Base-by-base conservation (phyloP, 768 basidiomycete species). In the Tubosaeta sp. region DNA sequence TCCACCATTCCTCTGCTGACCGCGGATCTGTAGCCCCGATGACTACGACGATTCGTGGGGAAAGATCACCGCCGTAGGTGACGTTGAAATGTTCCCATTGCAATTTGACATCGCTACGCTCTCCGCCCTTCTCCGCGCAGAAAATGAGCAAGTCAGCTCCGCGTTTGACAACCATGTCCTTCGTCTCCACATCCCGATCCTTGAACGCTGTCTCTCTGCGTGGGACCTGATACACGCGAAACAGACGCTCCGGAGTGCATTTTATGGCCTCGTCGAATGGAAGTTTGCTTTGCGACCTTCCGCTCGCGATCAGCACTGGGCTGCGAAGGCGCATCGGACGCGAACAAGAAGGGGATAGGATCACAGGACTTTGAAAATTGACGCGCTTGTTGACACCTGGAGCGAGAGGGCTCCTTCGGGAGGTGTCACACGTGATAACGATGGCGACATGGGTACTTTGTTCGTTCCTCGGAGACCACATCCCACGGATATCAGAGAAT, bases 1-100 rank as follows among this genome's bases (percentile, higher is more conserved):
- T 47, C 57, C 64, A 64, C 64, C 61, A 66, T 39, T 61, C 43
- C 25, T 53, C 49, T 27, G 59, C 64, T 7, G 65, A 58, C 25
- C 3, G 11, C 29, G 59, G 59, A 22, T 61, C 50, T 4, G 38
- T 46, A 5, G 59, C 55, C 41, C 64, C 64, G 5, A 54, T 43
- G 43, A 65, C 11, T 16, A 66, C 31, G n/a, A 64, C 53, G 8
- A 66, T 54, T 19, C 58, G 59, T 25, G 63, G 64, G 6, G 63
- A 60, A 43, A 65, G 62, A 16, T 64, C 64, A 12, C 63, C 63
- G 3, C 63, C 59, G 14, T 65, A 65, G 26, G 56, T 54, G 43
- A 46, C 6, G n/a, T 56, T 54, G 49, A 65, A 65, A 50, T 61
- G 34, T 5, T 65, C 54, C 61, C 64, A 66, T 52, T 63, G 59